These are phyloP conservation scores for Neonectria punicea DNA, from an alignment of 2,329 filamentous ascomycete genomes.

Conservation along the genomic window DNA sequence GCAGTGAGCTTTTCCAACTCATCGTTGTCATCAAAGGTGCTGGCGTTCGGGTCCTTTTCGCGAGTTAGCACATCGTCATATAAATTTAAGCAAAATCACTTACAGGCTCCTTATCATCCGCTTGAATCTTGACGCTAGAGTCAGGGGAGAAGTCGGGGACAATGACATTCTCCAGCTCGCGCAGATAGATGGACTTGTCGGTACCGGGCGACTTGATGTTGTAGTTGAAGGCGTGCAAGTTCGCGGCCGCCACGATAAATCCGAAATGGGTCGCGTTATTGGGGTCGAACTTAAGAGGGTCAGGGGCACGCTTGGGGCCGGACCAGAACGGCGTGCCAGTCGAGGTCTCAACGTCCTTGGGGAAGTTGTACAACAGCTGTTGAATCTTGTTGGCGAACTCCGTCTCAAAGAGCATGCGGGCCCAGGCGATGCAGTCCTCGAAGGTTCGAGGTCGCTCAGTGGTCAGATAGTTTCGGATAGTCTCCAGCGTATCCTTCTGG, in stretches of 20 bases:
- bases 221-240: conserved; percentile 97
- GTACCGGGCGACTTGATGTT: conserved; percentile 85
- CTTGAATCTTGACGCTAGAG: conserved; percentile 94
- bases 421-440: conserved; percentile 97
- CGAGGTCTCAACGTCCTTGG: conserved; percentile 90
- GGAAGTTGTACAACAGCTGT: conserved; percentile 96
- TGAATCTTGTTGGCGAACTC: conserved; percentile 98
- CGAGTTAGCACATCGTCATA: conserved; percentile 17
- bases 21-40: conserved; percentile 75
- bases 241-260: conserved; percentile 89
- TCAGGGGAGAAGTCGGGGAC: conserved; percentile 95
- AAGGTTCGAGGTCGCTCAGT: conserved; percentile 92
- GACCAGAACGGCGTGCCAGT: conserved; percentile 96
- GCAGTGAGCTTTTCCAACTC: conserved; percentile 78
- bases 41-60: conserved; percentile 80
- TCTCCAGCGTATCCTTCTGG: conserved; percentile 93
- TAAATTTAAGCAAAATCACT: conserved; percentile 45
- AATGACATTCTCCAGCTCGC: conserved; percentile 90
- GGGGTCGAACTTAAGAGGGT: conserved; percentile 87
- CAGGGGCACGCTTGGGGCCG: conserved; percentile 94
- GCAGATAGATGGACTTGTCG: conserved; percentile 77
- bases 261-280: conserved; percentile 86
- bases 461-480: conserved; percentile 88
- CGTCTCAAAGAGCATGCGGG: conserved; percentile 90
- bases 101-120: conserved; percentile 90